phyloP scores from a whole-genome alignment of 73 alveolate species.

The Tetrahymena malaccensis region DNA sequence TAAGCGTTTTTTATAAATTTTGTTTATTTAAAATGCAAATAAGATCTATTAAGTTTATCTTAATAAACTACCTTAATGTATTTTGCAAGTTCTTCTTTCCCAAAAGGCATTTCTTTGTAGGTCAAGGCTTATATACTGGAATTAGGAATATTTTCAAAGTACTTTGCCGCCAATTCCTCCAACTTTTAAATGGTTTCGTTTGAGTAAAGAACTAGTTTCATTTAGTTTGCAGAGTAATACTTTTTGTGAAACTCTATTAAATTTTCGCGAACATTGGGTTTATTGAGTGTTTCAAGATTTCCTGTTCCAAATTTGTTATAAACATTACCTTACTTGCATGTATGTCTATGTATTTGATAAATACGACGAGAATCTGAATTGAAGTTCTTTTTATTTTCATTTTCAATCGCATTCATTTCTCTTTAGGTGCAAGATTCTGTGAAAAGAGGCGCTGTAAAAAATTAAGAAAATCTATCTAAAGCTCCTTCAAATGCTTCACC shows the following conservation, averaged over 20 bases:
- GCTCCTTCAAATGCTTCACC: slow-evolving; percentile 69
- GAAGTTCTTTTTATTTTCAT: slow-evolving; percentile 66
- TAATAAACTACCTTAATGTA: slow-evolving; percentile 26
- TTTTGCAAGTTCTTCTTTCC: slow-evolving; percentile 41
- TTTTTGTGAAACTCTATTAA: slow-evolving; percentile 65
- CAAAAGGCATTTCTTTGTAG: slow-evolving; percentile 46
- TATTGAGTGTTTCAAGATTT: slow-evolving; percentile 59
- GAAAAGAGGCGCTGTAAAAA: slow-evolving; percentile 60
- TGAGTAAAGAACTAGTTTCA: slow-evolving; percentile 76
- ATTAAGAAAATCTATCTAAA: slow-evolving; percentile 84
- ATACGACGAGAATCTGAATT: slow-evolving; percentile 59
- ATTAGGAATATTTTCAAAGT: slow-evolving; percentile 55
- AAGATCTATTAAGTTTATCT: background rate
- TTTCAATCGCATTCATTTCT: slow-evolving; percentile 92
- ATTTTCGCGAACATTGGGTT: slow-evolving; percentile 68
- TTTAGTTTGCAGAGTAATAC: slow-evolving; percentile 74
- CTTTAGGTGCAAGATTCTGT: slow-evolving; percentile 64
- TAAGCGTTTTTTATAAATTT: no score
- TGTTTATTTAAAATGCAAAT: no score
- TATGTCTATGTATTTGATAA: background rate
- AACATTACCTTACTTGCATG: background rate
- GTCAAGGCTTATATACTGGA: slow-evolving; percentile 17
- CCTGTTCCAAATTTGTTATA: slow-evolving; percentile 70
- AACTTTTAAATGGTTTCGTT: slow-evolving; percentile 54
- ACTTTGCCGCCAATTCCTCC: slow-evolving; percentile 36